Percentiles rank a stretch among this genome's conserved stretches.
Evolutionary conservation across 768 basidiomycete species (phyloP).

Genomic region (Mycena epipterygia): DNA sequence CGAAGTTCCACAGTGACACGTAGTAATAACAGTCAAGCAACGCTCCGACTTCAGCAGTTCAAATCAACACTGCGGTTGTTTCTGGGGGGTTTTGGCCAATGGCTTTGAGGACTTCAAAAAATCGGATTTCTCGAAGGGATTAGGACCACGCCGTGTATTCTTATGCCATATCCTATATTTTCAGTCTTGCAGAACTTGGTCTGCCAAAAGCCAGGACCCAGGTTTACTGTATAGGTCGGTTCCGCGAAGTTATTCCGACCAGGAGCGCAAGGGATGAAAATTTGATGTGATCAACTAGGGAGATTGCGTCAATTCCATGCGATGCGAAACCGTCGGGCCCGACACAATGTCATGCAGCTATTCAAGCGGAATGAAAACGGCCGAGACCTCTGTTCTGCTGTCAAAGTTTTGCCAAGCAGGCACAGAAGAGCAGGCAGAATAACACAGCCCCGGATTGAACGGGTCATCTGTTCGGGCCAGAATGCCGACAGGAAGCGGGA

Average conservation of each 20-base stretch:
- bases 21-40: no score
- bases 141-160: no score
- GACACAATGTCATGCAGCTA: not conserved
- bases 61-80: slow-evolving; percentile 9
- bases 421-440: not conserved
- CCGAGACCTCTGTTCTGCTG: not conserved
- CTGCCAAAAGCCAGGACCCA: not conserved
- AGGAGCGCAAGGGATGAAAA: not conserved
- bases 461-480: no score
- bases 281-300: not conserved
- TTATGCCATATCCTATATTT: not conserved
- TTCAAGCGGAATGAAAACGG: slow-evolving; percentile 3
- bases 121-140: no score
- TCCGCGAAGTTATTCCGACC: not conserved
- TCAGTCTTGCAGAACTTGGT: not conserved
- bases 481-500: no score
- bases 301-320: not conserved
- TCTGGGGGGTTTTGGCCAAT: no score
- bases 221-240: not conserved
- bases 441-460: slow-evolving; percentile 1
- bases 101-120: no score
- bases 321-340: not conserved
- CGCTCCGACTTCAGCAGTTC: no score
- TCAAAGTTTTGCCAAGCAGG: not conserved
- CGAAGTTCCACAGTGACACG: no score